Percentiles rank a stretch among this genome's conserved stretches.
These are phyloP conservation scores for Gossypium lobatum DNA, from an alignment of 441 rosid genomes.

Conservation along the genomic window DNA sequence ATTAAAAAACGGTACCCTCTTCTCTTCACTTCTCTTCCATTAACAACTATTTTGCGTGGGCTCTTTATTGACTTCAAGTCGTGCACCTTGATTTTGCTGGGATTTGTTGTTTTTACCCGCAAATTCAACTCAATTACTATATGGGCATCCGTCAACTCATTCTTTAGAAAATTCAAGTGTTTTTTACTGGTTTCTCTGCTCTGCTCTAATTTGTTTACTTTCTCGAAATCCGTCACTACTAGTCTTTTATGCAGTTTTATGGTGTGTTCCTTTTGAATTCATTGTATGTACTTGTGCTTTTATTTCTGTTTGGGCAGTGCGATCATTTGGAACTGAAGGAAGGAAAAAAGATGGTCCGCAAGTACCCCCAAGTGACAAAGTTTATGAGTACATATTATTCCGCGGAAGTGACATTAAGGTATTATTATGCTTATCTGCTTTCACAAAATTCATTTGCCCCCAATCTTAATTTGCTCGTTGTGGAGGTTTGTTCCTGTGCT, in stretches of 20 bases:
- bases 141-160: too few relatives aligned
- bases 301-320: constrained; percentile 37
- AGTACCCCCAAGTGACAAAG: constrained; percentile 64
- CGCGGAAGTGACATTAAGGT: constrained; percentile 98
- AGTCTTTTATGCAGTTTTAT: too few relatives aligned
- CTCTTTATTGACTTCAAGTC: too few relatives aligned
- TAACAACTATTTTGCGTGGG: too few relatives aligned
- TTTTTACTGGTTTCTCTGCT: too few relatives aligned
- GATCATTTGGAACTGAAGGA: constrained; percentile 97
- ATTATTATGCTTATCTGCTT: neutral
- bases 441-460: neutral
- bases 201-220: too few relatives aligned
- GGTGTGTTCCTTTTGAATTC: too few relatives aligned
- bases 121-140: too few relatives aligned
- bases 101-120: too few relatives aligned
- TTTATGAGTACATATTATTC: constrained; percentile 82
- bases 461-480: neutral
- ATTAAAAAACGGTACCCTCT: constrained; percentile 56
- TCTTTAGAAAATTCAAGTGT: too few relatives aligned
- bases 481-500: neutral
- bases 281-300: neutral
- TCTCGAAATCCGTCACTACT: too few relatives aligned
- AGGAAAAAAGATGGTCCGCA: constrained; percentile 87
- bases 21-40: neutral
- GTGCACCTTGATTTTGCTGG: too few relatives aligned